Evolutionary conservation across 345 rosid genomes (phyloP).

Genomic region (Psidium guajava): DNA sequence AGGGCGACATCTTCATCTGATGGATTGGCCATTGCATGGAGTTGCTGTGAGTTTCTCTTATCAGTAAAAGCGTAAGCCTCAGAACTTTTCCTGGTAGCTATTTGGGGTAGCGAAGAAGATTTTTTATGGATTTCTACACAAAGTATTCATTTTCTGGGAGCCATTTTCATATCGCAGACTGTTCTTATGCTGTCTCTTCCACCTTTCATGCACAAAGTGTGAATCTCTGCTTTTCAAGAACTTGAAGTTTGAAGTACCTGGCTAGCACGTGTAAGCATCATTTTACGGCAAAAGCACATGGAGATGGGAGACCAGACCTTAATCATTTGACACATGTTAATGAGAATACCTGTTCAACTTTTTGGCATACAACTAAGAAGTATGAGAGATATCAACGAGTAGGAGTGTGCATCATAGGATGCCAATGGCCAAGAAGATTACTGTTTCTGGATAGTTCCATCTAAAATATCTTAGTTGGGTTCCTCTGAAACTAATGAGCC

Average conservation of each 20-base stretch:
- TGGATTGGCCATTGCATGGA: conserved; percentile 92
- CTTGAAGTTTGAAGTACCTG: background rate
- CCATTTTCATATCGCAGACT: background rate
- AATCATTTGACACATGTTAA: background rate
- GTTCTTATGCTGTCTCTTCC: background rate
- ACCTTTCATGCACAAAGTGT: background rate
- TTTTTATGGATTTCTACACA: background rate
- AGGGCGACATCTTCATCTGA: conserved; percentile 98
- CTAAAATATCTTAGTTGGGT: background rate
- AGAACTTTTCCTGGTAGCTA: background rate
- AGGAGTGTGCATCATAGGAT: background rate
- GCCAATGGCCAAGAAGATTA: background rate
- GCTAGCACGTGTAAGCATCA: background rate
- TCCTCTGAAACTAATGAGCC: background rate
- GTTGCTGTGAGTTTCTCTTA: conserved; percentile 86
- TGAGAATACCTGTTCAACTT: background rate
- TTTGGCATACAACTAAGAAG: background rate
- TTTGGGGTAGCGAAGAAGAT: background rate
- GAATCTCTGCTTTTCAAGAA: background rate
- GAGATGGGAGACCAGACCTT: background rate
- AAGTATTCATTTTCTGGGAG: background rate
- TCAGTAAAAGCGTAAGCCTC: conserved; percentile 65
- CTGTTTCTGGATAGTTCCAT: background rate
- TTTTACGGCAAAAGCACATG: background rate
- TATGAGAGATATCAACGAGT: background rate